Conservation (phyloP, 805 yeast species). For the Cyberlindnera petersonii region DNA sequence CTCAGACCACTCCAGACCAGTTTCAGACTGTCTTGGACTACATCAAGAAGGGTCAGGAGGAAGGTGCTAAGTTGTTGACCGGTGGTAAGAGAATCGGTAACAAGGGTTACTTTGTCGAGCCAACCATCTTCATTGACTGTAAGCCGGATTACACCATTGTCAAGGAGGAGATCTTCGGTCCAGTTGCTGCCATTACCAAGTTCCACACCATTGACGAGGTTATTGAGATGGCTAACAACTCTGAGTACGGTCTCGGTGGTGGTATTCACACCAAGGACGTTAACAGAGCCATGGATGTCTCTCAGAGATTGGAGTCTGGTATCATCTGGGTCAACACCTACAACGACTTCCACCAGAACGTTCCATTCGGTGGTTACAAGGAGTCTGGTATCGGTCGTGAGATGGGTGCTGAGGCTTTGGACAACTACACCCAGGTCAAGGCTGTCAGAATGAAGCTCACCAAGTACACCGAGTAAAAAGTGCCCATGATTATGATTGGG, state of each 20-base stretch:
- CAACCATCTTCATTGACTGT: conserved; percentile 59
- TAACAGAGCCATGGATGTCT: conserved; percentile 51
- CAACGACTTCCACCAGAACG: conserved; percentile 61
- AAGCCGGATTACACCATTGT: conserved; percentile 48
- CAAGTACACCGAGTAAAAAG: conserved; percentile 12
- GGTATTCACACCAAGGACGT: conserved; percentile 57
- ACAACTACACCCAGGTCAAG: conserved; percentile 60
- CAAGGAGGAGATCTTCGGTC: conserved; percentile 64
- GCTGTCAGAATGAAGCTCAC: conserved; percentile 54
- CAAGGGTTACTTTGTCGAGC: conserved; percentile 59
- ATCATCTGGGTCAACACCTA: conserved; percentile 65
- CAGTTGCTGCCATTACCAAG: conserved; percentile 57
- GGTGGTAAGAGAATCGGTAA: conserved; percentile 57
- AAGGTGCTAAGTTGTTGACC: conserved; percentile 53
- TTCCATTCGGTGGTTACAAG: conserved; percentile 71
- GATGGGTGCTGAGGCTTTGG: conserved; percentile 66
- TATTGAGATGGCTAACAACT: conserved; percentile 50
- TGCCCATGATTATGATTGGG: neutral
- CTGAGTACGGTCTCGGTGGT: conserved; percentile 63
- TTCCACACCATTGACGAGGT: conserved; percentile 56
- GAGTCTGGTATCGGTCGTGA: conserved; percentile 71
- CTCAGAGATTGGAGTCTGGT: conserved; percentile 56
- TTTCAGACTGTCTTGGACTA: conserved; percentile 54
- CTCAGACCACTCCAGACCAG: conserved; percentile 60
- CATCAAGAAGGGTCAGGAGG: conserved; percentile 52